These are phyloP conservation scores for Magnaporthiopsis rhizophila DNA, from an alignment of 2,329 filamentous ascomycete species.

Conservation along the genomic window DNA sequence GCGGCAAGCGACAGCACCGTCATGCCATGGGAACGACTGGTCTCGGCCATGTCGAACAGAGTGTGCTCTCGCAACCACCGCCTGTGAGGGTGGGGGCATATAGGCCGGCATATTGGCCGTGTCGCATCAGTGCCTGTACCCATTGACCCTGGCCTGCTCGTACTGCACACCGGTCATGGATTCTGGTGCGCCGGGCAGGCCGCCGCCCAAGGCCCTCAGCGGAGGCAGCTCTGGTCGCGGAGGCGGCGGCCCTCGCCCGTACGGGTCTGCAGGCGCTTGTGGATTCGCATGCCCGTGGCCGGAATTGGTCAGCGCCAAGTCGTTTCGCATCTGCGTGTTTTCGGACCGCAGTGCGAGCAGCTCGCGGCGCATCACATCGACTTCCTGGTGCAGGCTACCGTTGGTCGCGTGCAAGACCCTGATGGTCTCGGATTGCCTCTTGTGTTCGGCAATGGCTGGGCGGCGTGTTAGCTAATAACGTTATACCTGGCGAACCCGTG, in stretches of 20 bases:
- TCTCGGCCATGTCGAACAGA: background rate
- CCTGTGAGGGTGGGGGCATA: no score
- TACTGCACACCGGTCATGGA: constrained; percentile 62
- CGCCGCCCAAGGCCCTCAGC: constrained; percentile 41
- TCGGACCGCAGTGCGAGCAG: constrained; percentile 39
- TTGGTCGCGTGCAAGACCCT: constrained; percentile 38
- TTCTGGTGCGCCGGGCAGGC: constrained; percentile 37
- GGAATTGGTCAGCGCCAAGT: constrained; percentile 18
- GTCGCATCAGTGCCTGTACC: constrained; percentile 28
- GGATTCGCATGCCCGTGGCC: constrained; percentile 12
- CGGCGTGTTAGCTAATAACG: constrained; percentile 7
- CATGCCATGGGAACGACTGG: background rate
- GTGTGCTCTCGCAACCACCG: background rate
- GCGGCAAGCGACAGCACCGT: no score
- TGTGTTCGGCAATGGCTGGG: constrained; percentile 53
- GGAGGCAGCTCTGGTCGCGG: constrained; percentile 47
- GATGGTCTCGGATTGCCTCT: constrained; percentile 43
- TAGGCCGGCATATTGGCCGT: background rate
- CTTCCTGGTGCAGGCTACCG: constrained; percentile 32
- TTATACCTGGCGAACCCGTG: background rate
- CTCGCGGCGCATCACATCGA: constrained; percentile 41
- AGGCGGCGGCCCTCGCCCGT: constrained; percentile 18
- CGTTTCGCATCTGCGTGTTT: constrained; percentile 36
- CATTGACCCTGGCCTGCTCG: constrained; percentile 38
- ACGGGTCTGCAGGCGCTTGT: constrained; percentile 17